Base-by-base conservation (phyloP, 768 basidiomycete genomes). In the Boletus sp. region DNA sequence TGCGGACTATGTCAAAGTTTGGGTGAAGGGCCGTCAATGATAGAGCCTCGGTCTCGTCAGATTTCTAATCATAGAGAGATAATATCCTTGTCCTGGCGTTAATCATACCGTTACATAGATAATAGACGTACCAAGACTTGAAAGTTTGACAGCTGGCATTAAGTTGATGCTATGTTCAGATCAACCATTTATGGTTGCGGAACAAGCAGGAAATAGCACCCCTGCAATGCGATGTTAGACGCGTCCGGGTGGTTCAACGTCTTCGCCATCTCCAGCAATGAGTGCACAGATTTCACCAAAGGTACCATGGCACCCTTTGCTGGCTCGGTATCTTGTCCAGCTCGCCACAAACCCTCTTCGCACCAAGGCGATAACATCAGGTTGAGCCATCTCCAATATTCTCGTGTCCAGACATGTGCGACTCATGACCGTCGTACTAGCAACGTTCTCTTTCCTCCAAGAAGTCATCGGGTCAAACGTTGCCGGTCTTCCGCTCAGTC, bases 1-100 rank as follows among this genome's bases (percentile, higher is more conserved):
- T 61, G 94, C 95, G 18, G 95, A 98, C 76, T 94, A 94, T 69
- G 94, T 98, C 61, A 96, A 94, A 73, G 80, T 77, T 55, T 94
- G 92, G 85, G 80, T 85, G n/a, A 84, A 85, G 67, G 77, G 73
- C 24, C 58, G 59, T 53, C 55, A 70, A 52, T 67, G 58, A 71
- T 54, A 50, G 50, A 52, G 50, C 18, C 17, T 17, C 47, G 44
- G 48, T 39, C 47, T 39, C 17, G 18, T 49, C 57, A 35, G 33
- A 60, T 33, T 54, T 47, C 47, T 47, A 55, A 41, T 51, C 49
- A 37, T 74, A 65, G 71, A 66, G 48, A 51, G 47, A 55, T 56
- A 60, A 67, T 60, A 66, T 61, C 57, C 58, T 63, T 59, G 56
- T 50, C 33, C n/a, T 46, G 32, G 29, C 50, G 44, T 52, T 60